phyloP scores from a whole-genome alignment of 192 early-diverging fungal species.

The Phlyctochytrium arcticum region DNA sequence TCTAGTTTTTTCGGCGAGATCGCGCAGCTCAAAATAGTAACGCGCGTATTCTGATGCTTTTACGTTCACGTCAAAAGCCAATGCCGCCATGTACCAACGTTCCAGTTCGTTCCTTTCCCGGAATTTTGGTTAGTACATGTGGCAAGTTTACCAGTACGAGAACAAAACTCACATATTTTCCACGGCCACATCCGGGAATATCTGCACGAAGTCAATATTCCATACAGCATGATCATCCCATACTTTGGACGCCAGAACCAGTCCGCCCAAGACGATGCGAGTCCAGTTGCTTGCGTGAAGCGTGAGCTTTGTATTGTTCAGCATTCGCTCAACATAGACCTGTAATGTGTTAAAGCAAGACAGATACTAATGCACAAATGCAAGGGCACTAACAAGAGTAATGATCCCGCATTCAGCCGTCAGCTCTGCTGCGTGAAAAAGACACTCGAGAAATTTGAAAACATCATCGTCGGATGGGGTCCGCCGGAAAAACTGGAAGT shows the following conservation, averaged over 20 bases:
- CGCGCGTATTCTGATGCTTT: conserved; percentile 59
- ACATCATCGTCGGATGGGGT: conserved; percentile 49
- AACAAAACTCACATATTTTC: conserved; percentile 51
- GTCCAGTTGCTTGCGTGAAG: conserved; percentile 56
- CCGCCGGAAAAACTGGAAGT: conserved; percentile 43
- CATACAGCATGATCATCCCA: conserved; percentile 87
- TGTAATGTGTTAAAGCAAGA: not conserved
- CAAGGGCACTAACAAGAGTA: conserved; percentile 34
- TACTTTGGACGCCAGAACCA: conserved; percentile 77
- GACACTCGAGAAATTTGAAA: conserved; percentile 58
- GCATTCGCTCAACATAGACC: conserved; percentile 70
- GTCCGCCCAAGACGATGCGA: conserved; percentile 51
- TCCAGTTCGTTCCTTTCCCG: conserved; percentile 61
- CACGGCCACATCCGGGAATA: conserved; percentile 70
- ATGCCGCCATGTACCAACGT: conserved; percentile 53
- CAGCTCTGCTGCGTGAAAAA: conserved; percentile 63
- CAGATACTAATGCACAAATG: not conserved
- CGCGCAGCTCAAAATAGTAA: conserved; percentile 65
- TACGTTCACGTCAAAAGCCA: conserved; percentile 66
- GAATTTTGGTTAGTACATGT: not conserved
- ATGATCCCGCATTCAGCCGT: conserved; percentile 60
- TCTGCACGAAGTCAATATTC: conserved; percentile 75
- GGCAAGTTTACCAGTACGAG: too few relatives aligned
- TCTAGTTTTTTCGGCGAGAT: conserved; percentile 25
- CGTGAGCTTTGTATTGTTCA: conserved; percentile 51